Evolutionary conservation across 2,329 filamentous ascomycete genomes (phyloP), one percentile per base, ranked within the genome.

Genomic region (Aspergillus thermomutatus): DNA sequence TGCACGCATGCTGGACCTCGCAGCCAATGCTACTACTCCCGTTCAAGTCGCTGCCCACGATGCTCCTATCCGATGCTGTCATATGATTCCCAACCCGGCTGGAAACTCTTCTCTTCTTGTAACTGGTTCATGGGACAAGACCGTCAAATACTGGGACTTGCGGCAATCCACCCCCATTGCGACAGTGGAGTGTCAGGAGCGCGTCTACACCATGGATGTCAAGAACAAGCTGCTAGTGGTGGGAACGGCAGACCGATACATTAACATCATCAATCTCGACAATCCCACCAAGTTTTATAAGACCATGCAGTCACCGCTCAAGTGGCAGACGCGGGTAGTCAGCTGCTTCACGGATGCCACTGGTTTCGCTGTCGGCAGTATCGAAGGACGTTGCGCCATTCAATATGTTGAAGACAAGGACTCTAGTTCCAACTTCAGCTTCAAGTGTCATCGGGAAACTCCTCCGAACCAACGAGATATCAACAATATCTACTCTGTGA

Each of bases 361-460:
- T 0, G 94, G 94, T 5, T 99, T 96, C 70, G 94, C 94, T 1
- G 90, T 99, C 51, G 94, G 94, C 54, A 96, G 91, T 71, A 96
- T 99, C 67, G 94, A 99, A 74, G 94, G 94, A 28, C 89, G 94
- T 55, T 99, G 94, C 73, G 94, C 94, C 1, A 99, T 99, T 62
- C 94, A 99, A 73, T 97, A 99, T 68, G 91, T 97, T 37, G 93
- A 99, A 69, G 94, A 99, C 46, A 97, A 97, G 76, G 92, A 99
- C 72, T 80, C 89, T 3, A 84, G 87, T 68, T 89, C 88, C 69
- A 97, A 99, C 80, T 99, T 99, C 81, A 96, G 91, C 45, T 99
- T 99, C 86, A 97, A 97, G 78, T 99, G 94, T 77, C 94, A 99
- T 75, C 92, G 94, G 57, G 91, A 96, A 67, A 84, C 86, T 4